Evolutionary conservation across 176 grass and related monocot species (phyloP).

Genomic region (Elymus sibiricus): DNA sequence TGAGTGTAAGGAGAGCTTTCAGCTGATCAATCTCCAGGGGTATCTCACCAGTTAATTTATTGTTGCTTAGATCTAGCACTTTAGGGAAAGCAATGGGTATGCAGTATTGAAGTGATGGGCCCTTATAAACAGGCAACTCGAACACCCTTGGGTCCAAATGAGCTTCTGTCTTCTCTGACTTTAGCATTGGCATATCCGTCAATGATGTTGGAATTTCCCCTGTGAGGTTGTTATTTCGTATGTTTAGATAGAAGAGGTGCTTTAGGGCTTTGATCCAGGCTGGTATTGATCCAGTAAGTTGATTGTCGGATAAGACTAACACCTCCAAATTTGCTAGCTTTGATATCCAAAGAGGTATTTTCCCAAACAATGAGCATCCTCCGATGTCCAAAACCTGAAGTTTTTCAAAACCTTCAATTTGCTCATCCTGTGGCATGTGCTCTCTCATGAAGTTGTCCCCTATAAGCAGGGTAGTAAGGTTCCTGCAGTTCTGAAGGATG

Average conservation of each 20-base stretch:
- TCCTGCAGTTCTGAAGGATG: not conserved
- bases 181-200: not conserved
- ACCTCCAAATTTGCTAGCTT: slow-evolving; percentile 15
- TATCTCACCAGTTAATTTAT: not conserved
- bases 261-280: not conserved
- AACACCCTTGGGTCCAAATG: not conserved
- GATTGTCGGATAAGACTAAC: not conserved
- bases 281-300: slow-evolving; percentile 17
- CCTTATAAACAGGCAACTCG: not conserved
- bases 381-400: not conserved
- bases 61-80: not conserved
- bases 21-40: not conserved
- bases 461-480: slow-evolving; percentile 25
- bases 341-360: slow-evolving; percentile 38
- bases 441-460: not conserved
- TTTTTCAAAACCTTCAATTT: slow-evolving; percentile 7
- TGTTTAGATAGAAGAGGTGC: not conserved
- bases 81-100: not conserved
- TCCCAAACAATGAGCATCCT: not conserved
- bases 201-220: not conserved
- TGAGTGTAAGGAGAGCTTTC: not conserved
- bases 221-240: slow-evolving; percentile 22
- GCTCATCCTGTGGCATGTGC: not conserved
- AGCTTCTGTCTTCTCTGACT: not conserved
- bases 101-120: not conserved